Evolutionary conservation across 2,329 filamentous ascomycete species (phyloP).

Genomic region (Arachnomyces sp.): DNA sequence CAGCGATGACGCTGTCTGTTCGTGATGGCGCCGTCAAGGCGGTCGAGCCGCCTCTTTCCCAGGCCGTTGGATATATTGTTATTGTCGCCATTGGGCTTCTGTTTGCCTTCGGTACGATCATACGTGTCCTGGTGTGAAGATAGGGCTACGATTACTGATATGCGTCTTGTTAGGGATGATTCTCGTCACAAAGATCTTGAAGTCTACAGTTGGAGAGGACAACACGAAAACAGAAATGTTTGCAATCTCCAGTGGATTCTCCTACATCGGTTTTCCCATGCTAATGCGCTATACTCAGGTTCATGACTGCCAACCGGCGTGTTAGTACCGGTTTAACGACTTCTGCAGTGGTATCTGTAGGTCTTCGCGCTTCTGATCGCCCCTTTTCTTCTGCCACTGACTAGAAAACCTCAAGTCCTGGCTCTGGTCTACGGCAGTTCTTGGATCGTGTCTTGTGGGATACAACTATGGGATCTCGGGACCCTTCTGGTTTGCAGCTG

Average conservation of each 20-base stretch:
- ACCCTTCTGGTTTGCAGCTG: conserved; percentile 51
- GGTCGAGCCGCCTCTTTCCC: conserved; percentile 27
- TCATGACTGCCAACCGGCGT: conserved; percentile 47
- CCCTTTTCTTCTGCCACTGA: conserved; percentile 1
- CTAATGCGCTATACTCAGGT: conserved; percentile 23
- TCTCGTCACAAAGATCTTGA: conserved; percentile 39
- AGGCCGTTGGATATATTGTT: conserved; percentile 36
- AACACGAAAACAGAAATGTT: conserved; percentile 47
- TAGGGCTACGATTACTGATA: conserved; percentile 1
- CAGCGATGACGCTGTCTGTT: conserved; percentile 8
- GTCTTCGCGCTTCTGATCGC: conserved; percentile 4
- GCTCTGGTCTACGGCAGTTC: conserved; percentile 47
- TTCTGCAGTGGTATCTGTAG: conserved; percentile 45
- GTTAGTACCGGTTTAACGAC: conserved; percentile 46
- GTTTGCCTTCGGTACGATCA: conserved; percentile 29
- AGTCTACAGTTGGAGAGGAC: conserved; percentile 43
- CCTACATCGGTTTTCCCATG: neutral
- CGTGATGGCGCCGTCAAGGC: conserved; percentile 12
- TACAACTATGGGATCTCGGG: conserved; percentile 49
- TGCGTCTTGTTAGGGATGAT: conserved; percentile 34
- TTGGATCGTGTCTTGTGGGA: conserved; percentile 44
- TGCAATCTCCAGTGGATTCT: neutral
- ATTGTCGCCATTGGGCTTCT: conserved; percentile 35
- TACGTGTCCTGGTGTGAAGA: neutral
- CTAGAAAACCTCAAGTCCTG: conserved; percentile 32